These are phyloP conservation scores for Xylaria sp. DNA, from an alignment of 2,329 filamentous ascomycete genomes.

Conservation along the genomic window DNA sequence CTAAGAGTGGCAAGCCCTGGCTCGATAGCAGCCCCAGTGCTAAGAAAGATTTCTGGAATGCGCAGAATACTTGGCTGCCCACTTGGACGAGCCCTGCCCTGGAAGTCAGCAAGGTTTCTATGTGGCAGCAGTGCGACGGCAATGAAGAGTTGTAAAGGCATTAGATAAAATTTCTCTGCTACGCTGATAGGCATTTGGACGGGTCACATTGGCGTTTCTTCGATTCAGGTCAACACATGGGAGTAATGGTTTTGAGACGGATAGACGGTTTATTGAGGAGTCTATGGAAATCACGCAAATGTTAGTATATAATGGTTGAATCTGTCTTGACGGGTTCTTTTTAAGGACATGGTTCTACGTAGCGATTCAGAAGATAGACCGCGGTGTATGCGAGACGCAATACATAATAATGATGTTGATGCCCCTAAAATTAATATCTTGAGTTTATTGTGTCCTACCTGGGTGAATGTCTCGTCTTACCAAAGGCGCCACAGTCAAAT, in stretches of 20 bases:
- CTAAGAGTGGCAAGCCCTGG: conserved; percentile 80
- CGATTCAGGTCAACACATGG: conserved; percentile 23
- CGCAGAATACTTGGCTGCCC: conserved; percentile 71
- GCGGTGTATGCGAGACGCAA: conserved; percentile 13
- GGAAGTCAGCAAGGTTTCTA: conserved; percentile 75
- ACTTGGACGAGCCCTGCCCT: conserved; percentile 78
- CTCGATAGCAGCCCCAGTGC: conserved; percentile 74
- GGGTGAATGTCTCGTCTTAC: neutral
- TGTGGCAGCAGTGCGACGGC: conserved; percentile 76
- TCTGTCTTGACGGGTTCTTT: conserved; percentile 8
- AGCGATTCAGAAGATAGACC: conserved; percentile 18
- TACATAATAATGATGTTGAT: conserved; percentile 34
- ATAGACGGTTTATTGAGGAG: conserved; percentile 33
- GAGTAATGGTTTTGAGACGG: conserved; percentile 32
- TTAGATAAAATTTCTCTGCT: neutral
- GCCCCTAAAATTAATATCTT: conserved; percentile 17
- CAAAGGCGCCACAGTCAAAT: neutral
- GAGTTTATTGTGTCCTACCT: neutral
- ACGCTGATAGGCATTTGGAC: neutral
- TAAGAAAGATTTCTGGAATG: conserved; percentile 80
- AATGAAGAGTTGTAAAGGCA: conserved; percentile 61
- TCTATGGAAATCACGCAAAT: conserved; percentile 25
- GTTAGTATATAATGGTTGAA: conserved; percentile 31
- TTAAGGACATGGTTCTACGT: conserved; percentile 13
- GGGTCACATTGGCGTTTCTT: conserved; percentile 27